Conservation (phyloP, 129 eudicot genomes). For the Chrysanthemum lavandulifolium region DNA sequence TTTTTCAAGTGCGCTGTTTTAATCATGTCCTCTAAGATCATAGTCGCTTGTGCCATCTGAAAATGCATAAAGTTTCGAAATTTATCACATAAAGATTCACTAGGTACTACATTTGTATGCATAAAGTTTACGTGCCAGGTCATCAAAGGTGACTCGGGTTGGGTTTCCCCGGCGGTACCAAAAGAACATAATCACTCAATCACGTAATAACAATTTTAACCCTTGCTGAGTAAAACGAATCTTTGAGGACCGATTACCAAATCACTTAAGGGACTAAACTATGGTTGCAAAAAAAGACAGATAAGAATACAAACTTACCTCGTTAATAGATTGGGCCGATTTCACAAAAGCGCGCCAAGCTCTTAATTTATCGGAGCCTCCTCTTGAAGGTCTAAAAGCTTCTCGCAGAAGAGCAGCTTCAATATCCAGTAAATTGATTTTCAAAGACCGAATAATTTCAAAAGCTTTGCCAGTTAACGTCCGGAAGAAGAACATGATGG, state of each 20-base stretch:
- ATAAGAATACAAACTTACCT: constrained; percentile 48
- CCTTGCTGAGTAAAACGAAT: too few species aligned
- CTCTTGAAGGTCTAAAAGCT: constrained; percentile 65
- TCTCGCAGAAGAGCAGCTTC: constrained; percentile 84
- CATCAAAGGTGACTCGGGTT: too few species aligned
- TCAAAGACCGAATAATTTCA: constrained; percentile 58
- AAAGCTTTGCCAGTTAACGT: constrained; percentile 53
- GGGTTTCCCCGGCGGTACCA: too few species aligned
- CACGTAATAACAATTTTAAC: too few species aligned
- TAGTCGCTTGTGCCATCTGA: too few species aligned
- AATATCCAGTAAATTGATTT: constrained; percentile 73
- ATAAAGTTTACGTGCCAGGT: too few species aligned
- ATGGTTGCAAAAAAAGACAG: background rate
- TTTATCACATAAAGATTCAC: background rate
- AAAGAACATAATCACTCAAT: too few species aligned
- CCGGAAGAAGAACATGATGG: constrained; percentile 31
- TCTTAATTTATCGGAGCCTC: constrained; percentile 39
- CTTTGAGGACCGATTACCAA: too few species aligned
- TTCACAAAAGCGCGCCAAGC: constrained; percentile 79
- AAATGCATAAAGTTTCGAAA: background rate
- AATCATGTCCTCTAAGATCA: too few species aligned
- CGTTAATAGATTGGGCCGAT: constrained; percentile 64
- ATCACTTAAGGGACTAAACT: too few species aligned
- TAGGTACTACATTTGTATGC: background rate
- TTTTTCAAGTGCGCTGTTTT: too few species aligned